A percentile compares a stretch with the other conserved stretches of the same genome.
Conservation (phyloP, 2,329 filamentous ascomycete genomes). For the Trichoderma aggressivum region DNA sequence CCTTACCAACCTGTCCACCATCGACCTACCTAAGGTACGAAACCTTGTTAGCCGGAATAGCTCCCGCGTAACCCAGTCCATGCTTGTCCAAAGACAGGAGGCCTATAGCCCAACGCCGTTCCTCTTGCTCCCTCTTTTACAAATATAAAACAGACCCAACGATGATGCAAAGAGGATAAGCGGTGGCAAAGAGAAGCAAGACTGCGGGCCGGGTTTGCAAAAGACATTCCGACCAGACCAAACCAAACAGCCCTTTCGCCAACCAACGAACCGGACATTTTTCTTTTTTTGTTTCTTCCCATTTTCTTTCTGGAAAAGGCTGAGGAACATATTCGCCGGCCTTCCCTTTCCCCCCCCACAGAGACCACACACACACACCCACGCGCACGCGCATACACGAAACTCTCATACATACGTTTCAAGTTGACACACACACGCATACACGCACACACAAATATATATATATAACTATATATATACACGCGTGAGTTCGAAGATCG, state of each 20-base stretch:
- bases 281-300: neutral
- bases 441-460: neutral
- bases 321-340: neutral
- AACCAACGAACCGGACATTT: constrained; percentile 1
- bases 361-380: neutral
- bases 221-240: neutral
- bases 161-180: constrained; percentile 17
- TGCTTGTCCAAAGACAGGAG: constrained; percentile 10
- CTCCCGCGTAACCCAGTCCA: neutral
- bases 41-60: constrained; percentile 13
- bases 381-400: neutral
- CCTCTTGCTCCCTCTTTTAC: constrained; percentile 5
- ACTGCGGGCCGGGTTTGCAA: neutral
- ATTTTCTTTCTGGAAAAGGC: neutral
- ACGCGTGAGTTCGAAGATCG: neutral
- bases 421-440: neutral
- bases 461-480: neutral
- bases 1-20: constrained; percentile 6
- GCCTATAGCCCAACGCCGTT: constrained; percentile 10
- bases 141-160: constrained; percentile 15
- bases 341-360: neutral
- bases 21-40: neutral
- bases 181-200: constrained; percentile 17
- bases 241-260: neutral
- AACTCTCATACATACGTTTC: neutral